These are phyloP conservation scores for Planoprotostelium fungivorum DNA, from an alignment of 78 protist genomes.

Conservation along the genomic window DNA sequence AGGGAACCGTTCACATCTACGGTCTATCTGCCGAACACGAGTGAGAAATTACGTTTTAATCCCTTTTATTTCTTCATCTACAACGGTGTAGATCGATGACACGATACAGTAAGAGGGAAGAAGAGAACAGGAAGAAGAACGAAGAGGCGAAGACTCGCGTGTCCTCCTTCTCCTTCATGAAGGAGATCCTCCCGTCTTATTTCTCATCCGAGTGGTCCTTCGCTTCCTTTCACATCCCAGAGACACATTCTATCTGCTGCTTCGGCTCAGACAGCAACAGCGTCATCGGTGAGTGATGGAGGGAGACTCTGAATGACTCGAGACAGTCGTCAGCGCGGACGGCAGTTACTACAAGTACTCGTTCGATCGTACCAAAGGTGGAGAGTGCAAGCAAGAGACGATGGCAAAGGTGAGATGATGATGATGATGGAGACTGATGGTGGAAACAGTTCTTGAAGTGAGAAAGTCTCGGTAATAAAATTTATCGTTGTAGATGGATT, in stretches of 20 bases:
- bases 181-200: constrained; percentile 80
- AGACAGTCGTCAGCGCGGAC: constrained; percentile 44
- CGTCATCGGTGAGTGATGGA: constrained; percentile 46
- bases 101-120: constrained; percentile 16
- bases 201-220: constrained; percentile 93
- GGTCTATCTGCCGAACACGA: constrained; percentile 35
- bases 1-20: constrained; percentile 92
- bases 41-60: neutral
- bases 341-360: constrained; percentile 60
- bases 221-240: constrained; percentile 87
- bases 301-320: neutral
- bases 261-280: constrained; percentile 74
- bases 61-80: neutral
- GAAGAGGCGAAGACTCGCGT: neutral
- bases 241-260: constrained; percentile 73
- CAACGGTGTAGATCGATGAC: constrained; percentile 9
- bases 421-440: too few species aligned
- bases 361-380: constrained; percentile 54
- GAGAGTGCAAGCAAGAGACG: neutral
- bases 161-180: constrained; percentile 64
- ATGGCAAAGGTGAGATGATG: neutral
- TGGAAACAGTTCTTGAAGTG: too few species aligned
- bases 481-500: too few species aligned
- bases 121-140: neutral
- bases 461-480: too few species aligned